Evolutionary conservation across 768 basidiomycete species (phyloP).

Genomic region (Exidia glandulosa): DNA sequence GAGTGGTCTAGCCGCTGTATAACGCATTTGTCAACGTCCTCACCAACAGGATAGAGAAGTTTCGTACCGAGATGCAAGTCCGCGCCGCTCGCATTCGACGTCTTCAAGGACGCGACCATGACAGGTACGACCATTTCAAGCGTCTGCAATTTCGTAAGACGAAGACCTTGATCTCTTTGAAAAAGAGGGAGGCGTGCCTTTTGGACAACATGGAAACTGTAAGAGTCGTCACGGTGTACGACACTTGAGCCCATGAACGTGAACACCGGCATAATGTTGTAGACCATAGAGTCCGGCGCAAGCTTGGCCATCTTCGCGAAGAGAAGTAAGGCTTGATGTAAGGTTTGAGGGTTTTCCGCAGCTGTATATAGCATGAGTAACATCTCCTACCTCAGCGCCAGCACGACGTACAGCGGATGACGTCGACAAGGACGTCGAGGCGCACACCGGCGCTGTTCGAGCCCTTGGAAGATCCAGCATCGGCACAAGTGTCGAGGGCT

Average conservation of each 20-base stretch:
- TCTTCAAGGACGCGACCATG: slow-evolving; percentile 70
- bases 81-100: slow-evolving; percentile 38
- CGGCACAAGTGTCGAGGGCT: slow-evolving; percentile 47
- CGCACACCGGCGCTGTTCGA: slow-evolving; percentile 54
- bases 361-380: slow-evolving; percentile 47
- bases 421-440: slow-evolving; percentile 76
- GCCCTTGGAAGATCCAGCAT: slow-evolving; percentile 31
- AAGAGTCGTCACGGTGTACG: slow-evolving; percentile 91
- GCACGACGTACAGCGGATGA: slow-evolving; percentile 55
- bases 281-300: slow-evolving; percentile 82
- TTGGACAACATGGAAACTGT: slow-evolving; percentile 91
- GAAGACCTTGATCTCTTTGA: background rate
- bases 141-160: slow-evolving; percentile 46
- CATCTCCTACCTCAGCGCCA: no score
- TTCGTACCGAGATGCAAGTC: slow-evolving; percentile 46
- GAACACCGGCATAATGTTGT: slow-evolving; percentile 96
- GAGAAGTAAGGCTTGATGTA: slow-evolving; percentile 82
- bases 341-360: slow-evolving; percentile 86
- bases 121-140: slow-evolving; percentile 90
- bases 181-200: slow-evolving; percentile 39
- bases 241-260: slow-evolving; percentile 99
- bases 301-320: slow-evolving; percentile 76
- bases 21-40: background rate
- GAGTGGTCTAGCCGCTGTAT: slow-evolving; percentile 55
- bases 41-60: background rate